Percentiles rank a stretch among this genome's conserved stretches.
phyloP scores from a whole-genome alignment of 2,329 filamentous ascomycete genomes.

The Epichloe elymi region DNA sequence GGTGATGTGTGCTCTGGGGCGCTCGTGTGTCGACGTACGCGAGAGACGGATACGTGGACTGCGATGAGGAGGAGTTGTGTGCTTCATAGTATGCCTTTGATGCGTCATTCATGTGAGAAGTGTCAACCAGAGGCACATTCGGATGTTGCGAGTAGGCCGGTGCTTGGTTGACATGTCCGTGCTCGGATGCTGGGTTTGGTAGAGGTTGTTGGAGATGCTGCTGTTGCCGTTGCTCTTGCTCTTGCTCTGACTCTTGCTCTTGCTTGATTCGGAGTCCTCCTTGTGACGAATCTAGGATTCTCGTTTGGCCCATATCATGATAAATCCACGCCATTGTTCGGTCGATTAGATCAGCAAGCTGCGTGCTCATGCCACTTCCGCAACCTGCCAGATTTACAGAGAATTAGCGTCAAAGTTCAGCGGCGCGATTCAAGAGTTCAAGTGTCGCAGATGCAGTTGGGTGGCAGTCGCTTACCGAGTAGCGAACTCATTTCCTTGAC shows the following conservation, averaged over 20 bases:
- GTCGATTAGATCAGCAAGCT: constrained; percentile 35
- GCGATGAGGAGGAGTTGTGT: constrained; percentile 12
- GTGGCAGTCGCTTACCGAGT: constrained; percentile 36
- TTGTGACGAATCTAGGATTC: constrained; percentile 8
- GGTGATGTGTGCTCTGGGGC: neutral
- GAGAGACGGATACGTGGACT: constrained; percentile 18
- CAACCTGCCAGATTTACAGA: constrained; percentile 23
- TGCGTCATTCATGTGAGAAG: constrained; percentile 9
- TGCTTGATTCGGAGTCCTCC: constrained; percentile 21
- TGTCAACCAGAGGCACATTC: constrained; percentile 5
- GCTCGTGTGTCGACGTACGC: constrained; percentile 16
- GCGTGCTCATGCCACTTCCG: constrained; percentile 28
- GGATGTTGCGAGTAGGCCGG: constrained; percentile 14
- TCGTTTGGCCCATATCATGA: constrained; percentile 30
- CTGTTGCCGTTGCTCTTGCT: constrained; percentile 6
- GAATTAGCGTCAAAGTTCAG: constrained; percentile 3
- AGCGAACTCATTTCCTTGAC: constrained; percentile 52
- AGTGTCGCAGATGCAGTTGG: neutral
- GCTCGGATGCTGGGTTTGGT: constrained; percentile 19
- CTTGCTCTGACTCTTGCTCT: constrained; percentile 12
- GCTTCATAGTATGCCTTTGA: constrained; percentile 19
- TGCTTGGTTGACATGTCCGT: constrained; percentile 17
- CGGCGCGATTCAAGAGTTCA: neutral
- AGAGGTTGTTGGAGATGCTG: constrained; percentile 11
- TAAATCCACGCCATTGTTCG: constrained; percentile 40